phyloP scores from a whole-genome alignment of 1,139 yeast genomes.

The Lodderomyces beijingensis region DNA sequence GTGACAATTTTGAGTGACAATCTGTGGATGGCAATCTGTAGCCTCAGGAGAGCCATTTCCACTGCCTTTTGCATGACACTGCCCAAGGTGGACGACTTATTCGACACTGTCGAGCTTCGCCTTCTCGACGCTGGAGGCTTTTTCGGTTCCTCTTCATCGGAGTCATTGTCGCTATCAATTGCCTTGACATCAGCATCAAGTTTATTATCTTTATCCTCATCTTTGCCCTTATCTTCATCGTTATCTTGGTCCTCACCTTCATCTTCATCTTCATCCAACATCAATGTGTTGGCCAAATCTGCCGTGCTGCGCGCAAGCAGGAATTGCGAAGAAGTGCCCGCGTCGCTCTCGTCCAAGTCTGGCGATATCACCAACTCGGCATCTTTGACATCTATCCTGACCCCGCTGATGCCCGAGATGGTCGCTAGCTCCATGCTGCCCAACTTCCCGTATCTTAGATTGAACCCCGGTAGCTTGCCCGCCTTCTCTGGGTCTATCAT shows the following conservation, averaged over 20 bases:
- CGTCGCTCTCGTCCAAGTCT: slow-evolving; percentile 29
- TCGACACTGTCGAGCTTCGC: slow-evolving; percentile 13
- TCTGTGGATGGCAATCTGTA: slow-evolving; percentile 45
- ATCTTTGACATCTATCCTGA: slow-evolving; percentile 55
- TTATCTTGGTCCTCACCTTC: slow-evolving; percentile 21
- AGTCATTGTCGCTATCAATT: slow-evolving; percentile 14
- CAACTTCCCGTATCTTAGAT: slow-evolving; percentile 60
- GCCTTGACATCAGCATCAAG: slow-evolving; percentile 8
- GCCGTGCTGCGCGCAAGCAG: slow-evolving; percentile 62
- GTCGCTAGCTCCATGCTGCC: slow-evolving; percentile 44
- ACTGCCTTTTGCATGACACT: slow-evolving; percentile 60
- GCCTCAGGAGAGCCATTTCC: slow-evolving; percentile 64
- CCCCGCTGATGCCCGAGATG: slow-evolving; percentile 47
- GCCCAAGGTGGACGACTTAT: slow-evolving; percentile 37
- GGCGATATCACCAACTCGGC: slow-evolving; percentile 56
- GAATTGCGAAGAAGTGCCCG: slow-evolving; percentile 29
- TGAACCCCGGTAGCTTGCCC: slow-evolving; percentile 59
- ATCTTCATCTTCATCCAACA: slow-evolving; percentile 28
- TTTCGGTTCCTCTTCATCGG: slow-evolving; percentile 14
- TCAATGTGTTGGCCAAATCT: slow-evolving; percentile 59
- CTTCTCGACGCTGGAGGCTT: slow-evolving; percentile 8
- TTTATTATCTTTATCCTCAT: slow-evolving; percentile 14
- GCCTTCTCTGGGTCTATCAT: slow-evolving; percentile 71
- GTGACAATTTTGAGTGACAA: slow-evolving; percentile 47
- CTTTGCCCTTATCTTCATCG: slow-evolving; percentile 17